Percentiles rank a stretch among this genome's conserved stretches.
Conservation (phyloP, 345 rosid species). For the Euphorbia lathyris region DNA sequence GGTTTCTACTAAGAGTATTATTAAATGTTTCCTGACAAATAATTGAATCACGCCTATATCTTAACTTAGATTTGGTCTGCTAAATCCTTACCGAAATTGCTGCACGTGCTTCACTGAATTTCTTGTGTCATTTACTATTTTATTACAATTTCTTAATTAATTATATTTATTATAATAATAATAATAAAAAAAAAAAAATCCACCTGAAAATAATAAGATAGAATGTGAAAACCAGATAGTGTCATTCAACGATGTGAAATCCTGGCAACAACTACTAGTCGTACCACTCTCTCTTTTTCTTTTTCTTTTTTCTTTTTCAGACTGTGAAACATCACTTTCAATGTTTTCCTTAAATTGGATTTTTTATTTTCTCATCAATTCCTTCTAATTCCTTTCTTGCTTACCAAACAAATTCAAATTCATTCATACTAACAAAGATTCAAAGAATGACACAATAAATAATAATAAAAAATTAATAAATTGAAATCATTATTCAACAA, state of each 20-base stretch:
- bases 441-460: too few relatives aligned
- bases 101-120: slow-evolving; percentile 29
- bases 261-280: slow-evolving; percentile 15
- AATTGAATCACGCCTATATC: slow-evolving; percentile 38
- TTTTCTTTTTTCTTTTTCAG: slow-evolving; percentile 21
- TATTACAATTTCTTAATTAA: not conserved
- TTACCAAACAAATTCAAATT: slow-evolving; percentile 33
- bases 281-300: not conserved
- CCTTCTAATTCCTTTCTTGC: slow-evolving; percentile 23
- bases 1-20: not conserved
- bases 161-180: not conserved
- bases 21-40: slow-evolving; percentile 20
- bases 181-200: slow-evolving; percentile 16
- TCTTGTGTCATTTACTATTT: not conserved
- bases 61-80: slow-evolving; percentile 34
- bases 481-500: too few relatives aligned
- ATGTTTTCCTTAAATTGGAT: slow-evolving; percentile 7
- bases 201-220: slow-evolving; percentile 40
- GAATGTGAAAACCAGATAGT: slow-evolving; percentile 46
- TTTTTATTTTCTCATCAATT: slow-evolving; percentile 10
- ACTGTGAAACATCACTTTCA: slow-evolving; percentile 40
- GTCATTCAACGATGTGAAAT: slow-evolving; percentile 25
- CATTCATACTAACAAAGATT: too few relatives aligned
- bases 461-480: too few relatives aligned
- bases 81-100: slow-evolving; percentile 29